Evolutionary conservation across 257 asterid species (phyloP), one percentile per base, ranked within the genome.

Genomic region (Jacaranda mimosifolia): DNA sequence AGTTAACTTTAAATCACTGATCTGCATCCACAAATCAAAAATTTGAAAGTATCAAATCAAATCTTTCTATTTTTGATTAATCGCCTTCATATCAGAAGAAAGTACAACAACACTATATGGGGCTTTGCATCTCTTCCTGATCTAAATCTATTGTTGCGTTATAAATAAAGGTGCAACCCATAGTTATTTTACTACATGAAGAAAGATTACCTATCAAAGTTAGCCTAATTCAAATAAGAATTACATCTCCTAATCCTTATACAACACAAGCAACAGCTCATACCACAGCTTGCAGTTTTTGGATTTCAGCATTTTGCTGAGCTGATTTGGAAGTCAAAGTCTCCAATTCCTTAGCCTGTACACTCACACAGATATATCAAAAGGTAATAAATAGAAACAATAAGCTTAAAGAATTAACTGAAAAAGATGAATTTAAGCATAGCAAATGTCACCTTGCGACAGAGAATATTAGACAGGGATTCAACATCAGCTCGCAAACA

Each of bases 321-420:
- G 85, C 86, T 38, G 97, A 89, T 81, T 86, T 89, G 76, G 86
- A 73, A 70, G 92, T 84, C 83, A 87, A 80, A 58, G 82, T 63
- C 76, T 88, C 93, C 87, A 96, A 70, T 72, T 91, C 92, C 87
- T 89, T 85, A 48, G 83, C 91, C 99, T 96, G 87, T 59, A 77
- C 26, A 77, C 18, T 70, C 48, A 60, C 36, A 64, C 32, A 68
- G 42, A 68, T 48, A 67, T 56, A 70, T 45, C 74, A 57, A 39
- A 65, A 77, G 60, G 48, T 32, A 57, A 19, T 35, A 48, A 66
- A 73, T 38, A 62, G 43, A 80, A 67, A 70, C 40, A 68, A 63
- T 48, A 46, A 73, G 56, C 68, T 42, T 26, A 64, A 21, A 77
- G 55, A 52, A 51, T 40, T 4, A 77, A 74, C 18, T 10, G 67